phyloP scores from a whole-genome alignment of 768 basidiomycete species.

The Vishniacozyma victoriae region DNA sequence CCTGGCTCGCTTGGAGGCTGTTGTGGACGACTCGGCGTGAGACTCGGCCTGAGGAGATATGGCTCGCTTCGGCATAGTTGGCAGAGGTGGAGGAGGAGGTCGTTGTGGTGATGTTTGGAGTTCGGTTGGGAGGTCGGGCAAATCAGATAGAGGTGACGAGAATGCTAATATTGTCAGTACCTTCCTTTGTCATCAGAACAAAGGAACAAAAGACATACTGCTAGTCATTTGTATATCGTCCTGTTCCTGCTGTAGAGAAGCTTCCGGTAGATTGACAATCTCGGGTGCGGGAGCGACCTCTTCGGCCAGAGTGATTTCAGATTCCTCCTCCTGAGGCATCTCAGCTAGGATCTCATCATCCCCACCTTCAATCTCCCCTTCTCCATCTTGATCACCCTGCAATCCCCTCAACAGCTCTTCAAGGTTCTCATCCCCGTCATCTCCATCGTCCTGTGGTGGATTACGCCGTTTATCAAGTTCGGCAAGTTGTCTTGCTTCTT shows the following conservation, averaged over 20 bases:
- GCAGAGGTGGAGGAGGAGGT: background rate
- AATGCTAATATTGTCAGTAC: constrained; percentile 12
- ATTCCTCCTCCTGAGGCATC: too few species aligned
- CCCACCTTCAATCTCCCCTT: background rate
- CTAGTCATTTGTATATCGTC: too few species aligned
- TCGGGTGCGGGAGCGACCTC: too few species aligned
- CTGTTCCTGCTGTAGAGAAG: too few species aligned
- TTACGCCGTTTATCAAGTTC: too few species aligned
- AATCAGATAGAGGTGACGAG: constrained; percentile 21
- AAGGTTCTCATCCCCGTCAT: background rate
- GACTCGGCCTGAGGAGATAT: background rate
- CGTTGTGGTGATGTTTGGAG: too few species aligned
- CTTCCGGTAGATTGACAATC: too few species aligned
- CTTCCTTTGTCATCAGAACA: too few species aligned
- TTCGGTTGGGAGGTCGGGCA: constrained; percentile 24
- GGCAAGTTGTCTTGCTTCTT: constrained; percentile 1
- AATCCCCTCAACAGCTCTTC: background rate
- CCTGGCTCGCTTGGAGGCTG: constrained; percentile 4
- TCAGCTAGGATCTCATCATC: constrained; percentile 6
- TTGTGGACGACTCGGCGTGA: constrained; percentile 16
- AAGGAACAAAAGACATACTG: too few species aligned
- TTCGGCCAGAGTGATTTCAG: too few species aligned
- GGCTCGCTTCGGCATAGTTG: too few species aligned
- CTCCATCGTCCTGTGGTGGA: background rate
- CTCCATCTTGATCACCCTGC: background rate